These are phyloP conservation scores for Pinus tabuliformis DNA, from an alignment of 75 land plant genomes.

Conservation along the genomic window DNA sequence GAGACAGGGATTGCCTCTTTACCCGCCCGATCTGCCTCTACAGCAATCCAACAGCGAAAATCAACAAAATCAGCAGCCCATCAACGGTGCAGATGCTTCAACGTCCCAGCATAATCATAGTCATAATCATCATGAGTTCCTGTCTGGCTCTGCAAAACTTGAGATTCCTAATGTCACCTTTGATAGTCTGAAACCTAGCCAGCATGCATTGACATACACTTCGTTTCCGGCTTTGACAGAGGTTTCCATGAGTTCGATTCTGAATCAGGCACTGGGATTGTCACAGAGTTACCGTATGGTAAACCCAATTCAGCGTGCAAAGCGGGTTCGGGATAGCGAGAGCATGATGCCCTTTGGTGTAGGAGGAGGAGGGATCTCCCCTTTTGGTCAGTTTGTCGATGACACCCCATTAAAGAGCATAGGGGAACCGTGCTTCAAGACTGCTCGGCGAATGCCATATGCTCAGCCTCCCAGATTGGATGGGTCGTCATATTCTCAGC, in stretches of 20 bases:
- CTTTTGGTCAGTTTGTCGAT: neutral
- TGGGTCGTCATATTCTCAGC: neutral
- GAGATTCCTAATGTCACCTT: conserved; percentile 30
- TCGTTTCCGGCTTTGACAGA: conserved; percentile 8
- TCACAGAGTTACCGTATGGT: conserved; percentile 2
- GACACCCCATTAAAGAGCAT: neutral
- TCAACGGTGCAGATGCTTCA: conserved; percentile 17
- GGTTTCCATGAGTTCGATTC: conserved; percentile 5
- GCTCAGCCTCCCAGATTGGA: conserved; percentile 5
- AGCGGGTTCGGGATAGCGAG: conserved; percentile 1
- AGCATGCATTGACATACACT: conserved; percentile 7
- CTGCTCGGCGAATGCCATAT: neutral
- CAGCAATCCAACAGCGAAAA: conserved; percentile 19
- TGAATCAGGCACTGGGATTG: conserved; percentile 4
- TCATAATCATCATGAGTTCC: conserved; percentile 9
- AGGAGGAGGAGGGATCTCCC: neutral
- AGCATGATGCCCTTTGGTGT: conserved; percentile 1
- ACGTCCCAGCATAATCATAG: conserved; percentile 15
- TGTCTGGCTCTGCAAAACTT: conserved; percentile 12
- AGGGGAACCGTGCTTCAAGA: conserved; percentile 5
- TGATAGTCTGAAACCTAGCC: conserved; percentile 5
- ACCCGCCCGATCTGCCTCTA: conserved; percentile 63
- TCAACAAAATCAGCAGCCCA: conserved; percentile 14
- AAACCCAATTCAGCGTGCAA: conserved; percentile 11
- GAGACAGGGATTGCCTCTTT: conserved; percentile 82